These are phyloP conservation scores for Colletotrichum navitas DNA, from an alignment of 2,329 filamentous ascomycete species.

Conservation along the genomic window DNA sequence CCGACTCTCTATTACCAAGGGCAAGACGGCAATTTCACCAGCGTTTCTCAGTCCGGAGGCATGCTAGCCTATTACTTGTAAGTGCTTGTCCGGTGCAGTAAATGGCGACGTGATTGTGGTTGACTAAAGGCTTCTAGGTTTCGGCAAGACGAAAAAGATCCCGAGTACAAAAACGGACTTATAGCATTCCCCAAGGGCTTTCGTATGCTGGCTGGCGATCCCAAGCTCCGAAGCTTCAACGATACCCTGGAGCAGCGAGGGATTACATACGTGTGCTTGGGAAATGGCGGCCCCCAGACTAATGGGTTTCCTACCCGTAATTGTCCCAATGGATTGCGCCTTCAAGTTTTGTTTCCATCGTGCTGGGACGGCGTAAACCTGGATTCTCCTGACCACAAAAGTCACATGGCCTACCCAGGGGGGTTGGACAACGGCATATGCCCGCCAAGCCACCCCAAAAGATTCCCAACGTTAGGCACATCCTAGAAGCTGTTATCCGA, in stretches of 20 bases:
- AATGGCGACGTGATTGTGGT: conserved; percentile 5
- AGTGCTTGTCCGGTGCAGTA: conserved; percentile 41
- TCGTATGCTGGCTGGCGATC: conserved; percentile 74
- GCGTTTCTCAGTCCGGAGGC: conserved; percentile 59
- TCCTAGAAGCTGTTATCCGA: neutral
- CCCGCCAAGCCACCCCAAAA: conserved; percentile 63
- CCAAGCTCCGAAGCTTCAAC: conserved; percentile 57
- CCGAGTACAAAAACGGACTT: conserved; percentile 60
- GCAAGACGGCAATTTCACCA: conserved; percentile 67
- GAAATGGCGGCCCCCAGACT: conserved; percentile 58
- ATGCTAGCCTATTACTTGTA: conserved; percentile 64
- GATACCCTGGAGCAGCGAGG: conserved; percentile 61
- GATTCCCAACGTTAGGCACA: conserved; percentile 59
- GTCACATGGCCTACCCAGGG: conserved; percentile 67
- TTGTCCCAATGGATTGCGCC: conserved; percentile 64
- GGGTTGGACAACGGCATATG: conserved; percentile 62
- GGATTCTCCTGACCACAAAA: conserved; percentile 67
- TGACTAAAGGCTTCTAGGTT: conserved; percentile 48
- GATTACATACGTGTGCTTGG: conserved; percentile 69
- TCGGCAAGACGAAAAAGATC: conserved; percentile 54
- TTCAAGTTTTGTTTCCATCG: conserved; percentile 69
- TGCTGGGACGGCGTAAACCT: conserved; percentile 73
- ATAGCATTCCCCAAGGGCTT: conserved; percentile 72
- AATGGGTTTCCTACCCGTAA: conserved; percentile 66
- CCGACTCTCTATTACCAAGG: conserved; percentile 66